Conservation (phyloP, 1,284 basidiomycete species). For the Pseudozyma tsukubaensis region DNA sequence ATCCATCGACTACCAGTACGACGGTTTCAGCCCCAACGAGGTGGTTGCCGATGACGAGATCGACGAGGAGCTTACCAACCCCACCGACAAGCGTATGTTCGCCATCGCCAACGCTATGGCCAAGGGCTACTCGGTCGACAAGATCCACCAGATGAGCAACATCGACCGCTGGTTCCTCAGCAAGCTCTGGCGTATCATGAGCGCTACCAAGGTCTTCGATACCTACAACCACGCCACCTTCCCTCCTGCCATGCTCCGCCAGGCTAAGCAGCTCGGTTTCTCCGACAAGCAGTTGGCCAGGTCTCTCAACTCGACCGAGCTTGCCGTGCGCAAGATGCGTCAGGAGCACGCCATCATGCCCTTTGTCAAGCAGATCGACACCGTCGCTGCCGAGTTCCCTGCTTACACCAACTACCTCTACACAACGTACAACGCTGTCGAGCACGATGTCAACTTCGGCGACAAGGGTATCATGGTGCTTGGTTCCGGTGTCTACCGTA, state of each 20-base stretch:
- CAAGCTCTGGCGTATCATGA: conserved; percentile 75
- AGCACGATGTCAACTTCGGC: conserved; percentile 88
- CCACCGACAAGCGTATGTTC: conserved; percentile 91
- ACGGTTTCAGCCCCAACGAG: conserved; percentile 90
- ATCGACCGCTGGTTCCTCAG: conserved; percentile 99
- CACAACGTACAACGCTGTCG: conserved; percentile 93
- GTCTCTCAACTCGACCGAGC: conserved; percentile 85
- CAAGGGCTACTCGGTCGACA: conserved; percentile 90
- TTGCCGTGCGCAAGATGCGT: conserved; percentile 86
- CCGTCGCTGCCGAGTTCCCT: conserved; percentile 97
- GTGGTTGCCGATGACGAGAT: conserved; percentile 77
- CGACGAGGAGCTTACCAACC: conserved; percentile 86
- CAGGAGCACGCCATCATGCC: conserved; percentile 86
- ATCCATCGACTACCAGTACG: conserved; percentile 92
- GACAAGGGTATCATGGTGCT: conserved; percentile 97
- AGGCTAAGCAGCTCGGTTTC: conserved; percentile 95
- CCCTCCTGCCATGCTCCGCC: conserved; percentile 77
- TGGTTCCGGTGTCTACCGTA: conserved; percentile 97
- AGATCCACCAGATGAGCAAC: conserved; percentile 95
- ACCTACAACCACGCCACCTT: conserved; percentile 79
- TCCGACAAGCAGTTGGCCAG: conserved; percentile 89
- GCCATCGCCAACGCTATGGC: conserved; percentile 89
- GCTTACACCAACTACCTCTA: conserved; percentile 99
- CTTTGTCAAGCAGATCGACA: conserved; percentile 98
- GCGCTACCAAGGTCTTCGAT: conserved; percentile 70